Evolutionary conservation across 176 grass and related monocot species (phyloP), one percentile per base, ranked within the genome.

Genomic region (Secale cereale): DNA sequence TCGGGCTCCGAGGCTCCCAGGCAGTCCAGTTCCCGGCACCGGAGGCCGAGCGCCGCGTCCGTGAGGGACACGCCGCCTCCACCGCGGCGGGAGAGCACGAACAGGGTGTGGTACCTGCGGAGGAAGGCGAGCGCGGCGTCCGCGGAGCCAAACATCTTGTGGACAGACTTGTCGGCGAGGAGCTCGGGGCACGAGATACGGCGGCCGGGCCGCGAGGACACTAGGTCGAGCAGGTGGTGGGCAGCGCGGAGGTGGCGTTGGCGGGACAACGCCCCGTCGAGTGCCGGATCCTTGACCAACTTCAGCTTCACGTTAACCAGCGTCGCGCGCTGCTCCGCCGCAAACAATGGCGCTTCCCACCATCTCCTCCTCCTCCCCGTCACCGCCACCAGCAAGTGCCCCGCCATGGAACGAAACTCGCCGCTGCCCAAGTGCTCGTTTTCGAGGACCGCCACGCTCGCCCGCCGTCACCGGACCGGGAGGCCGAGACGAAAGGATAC

Each of bases 141-240:
- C 1, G 31, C 56, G 10, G 83, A 79, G 17, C 89, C 85, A 15
- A 86, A 83, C 4, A 83, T 7, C 45, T 22, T 92, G n/a, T 35
- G 69, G 17, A 81, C 79, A 22, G 79, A 76, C 52, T 76, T 85
- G 5, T 86, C 78, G 43, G 74, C 61, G 64, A 85, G 36, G 89
- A 97, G 76, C 6, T 94, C 81, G 12, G 69, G 31, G 52, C 64
- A 36, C 23, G 87, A 52, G 54, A 87, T 8, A 23, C 89, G 85
- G 75, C 63, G 74, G 39, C 37, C 27, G 7, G 91, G 87, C 31
- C 74, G 52, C 82, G 78, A 31, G 61, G 80, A 97, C 77, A 94
- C 78, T 27, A 92, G 85, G 70, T 93, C 86, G 94, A 94, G 86
- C 85, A 97, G 91, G 79, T 90, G 94, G 89, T 94, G 85, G 85